phyloP scores from a whole-genome alignment of 1,284 basidiomycete species.

The Cutaneotrichosporon arboriforme region DNA sequence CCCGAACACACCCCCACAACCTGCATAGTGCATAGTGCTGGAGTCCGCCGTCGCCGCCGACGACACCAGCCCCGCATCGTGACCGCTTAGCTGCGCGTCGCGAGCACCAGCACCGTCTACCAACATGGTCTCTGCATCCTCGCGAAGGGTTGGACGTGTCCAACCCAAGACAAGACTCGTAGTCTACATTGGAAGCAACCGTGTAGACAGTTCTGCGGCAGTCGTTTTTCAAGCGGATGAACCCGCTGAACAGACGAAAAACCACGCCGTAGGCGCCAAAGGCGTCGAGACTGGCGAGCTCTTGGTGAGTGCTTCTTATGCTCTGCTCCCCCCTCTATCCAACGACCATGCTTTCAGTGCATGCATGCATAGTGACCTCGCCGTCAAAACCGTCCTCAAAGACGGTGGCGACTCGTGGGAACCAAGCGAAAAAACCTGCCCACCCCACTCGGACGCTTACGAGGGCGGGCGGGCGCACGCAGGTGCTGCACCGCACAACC shows the following conservation, averaged over 20 bases:
- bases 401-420: constrained; percentile 18
- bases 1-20: not conserved
- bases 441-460: too few relatives aligned
- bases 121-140: constrained; percentile 36
- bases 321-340: constrained; percentile 23
- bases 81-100: constrained; percentile 17
- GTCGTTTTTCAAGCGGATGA: constrained; percentile 37
- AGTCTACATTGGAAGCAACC: constrained; percentile 49
- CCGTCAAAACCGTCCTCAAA: constrained; percentile 22
- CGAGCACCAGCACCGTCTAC: constrained; percentile 5
- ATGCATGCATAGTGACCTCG: constrained; percentile 12
- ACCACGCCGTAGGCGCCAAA: constrained; percentile 42
- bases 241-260: constrained; percentile 29
- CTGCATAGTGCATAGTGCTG: not conserved
- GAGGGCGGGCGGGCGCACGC: not conserved
- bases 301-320: constrained; percentile 35
- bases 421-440: not conserved
- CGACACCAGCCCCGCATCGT: constrained; percentile 8
- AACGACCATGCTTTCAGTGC: constrained; percentile 30
- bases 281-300: constrained; percentile 47
- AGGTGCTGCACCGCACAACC: too few relatives aligned
- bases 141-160: constrained; percentile 53
- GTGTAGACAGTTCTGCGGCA: too few relatives aligned
- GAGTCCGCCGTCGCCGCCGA: constrained; percentile 5
- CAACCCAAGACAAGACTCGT: constrained; percentile 73